phyloP scores from a whole-genome alignment of 2,329 filamentous ascomycete genomes.

The Xylaria polymorpha region DNA sequence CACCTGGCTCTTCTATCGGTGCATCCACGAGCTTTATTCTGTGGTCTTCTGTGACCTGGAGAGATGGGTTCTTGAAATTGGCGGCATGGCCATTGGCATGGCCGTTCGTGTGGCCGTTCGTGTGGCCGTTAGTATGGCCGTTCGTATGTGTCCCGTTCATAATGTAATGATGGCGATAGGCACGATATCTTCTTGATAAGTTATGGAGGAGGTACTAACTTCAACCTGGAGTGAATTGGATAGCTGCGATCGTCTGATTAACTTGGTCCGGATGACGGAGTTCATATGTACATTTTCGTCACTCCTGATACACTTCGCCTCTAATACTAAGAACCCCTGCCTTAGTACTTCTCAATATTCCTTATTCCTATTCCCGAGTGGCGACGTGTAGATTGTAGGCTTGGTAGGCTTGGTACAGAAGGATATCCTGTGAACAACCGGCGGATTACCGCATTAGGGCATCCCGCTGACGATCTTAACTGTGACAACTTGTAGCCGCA shows the following conservation, averaged over 20 bases:
- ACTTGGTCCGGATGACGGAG: slow-evolving; percentile 1
- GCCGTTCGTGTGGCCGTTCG: slow-evolving; percentile 42
- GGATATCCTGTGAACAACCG: slow-evolving; percentile 2
- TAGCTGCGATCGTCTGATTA: neutral
- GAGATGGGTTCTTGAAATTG: slow-evolving; percentile 60
- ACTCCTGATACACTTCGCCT: slow-evolving; percentile 9
- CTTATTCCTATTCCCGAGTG: slow-evolving; percentile 12
- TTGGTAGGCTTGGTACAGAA: slow-evolving; percentile 20
- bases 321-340: neutral
- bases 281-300: slow-evolving; percentile 10
- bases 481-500: slow-evolving; percentile 32
- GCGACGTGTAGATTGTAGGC: slow-evolving; percentile 12
- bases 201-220: neutral
- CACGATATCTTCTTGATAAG: neutral
- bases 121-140: slow-evolving; percentile 29
- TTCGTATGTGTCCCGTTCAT: slow-evolving; percentile 32
- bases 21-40: slow-evolving; percentile 66
- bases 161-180: slow-evolving; percentile 4
- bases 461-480: slow-evolving; percentile 29
- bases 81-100: slow-evolving; percentile 35
- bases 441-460: slow-evolving; percentile 34
- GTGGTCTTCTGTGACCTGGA: slow-evolving; percentile 71
- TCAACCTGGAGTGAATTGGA: neutral
- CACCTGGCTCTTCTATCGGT: slow-evolving; percentile 64
- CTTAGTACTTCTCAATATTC: neutral